Evolutionary conservation across 495 filamentous ascomycete species (phyloP).

Genomic region (Tuber aestivum): DNA sequence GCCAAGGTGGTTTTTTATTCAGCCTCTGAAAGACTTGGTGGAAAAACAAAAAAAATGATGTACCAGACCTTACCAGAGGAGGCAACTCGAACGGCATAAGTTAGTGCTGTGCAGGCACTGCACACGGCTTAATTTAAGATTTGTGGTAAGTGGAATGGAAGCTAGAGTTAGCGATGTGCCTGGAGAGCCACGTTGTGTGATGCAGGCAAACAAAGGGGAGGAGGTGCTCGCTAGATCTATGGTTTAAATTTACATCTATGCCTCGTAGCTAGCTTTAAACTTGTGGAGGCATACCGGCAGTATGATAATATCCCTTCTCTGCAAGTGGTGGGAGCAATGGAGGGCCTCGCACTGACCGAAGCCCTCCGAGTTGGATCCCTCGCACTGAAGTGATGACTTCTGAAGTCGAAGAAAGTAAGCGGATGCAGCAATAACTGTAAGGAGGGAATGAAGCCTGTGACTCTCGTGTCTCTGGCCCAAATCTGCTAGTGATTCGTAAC

Average conservation of each 20-base stretch:
- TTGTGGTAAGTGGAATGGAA: background rate
- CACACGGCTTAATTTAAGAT: too few species aligned
- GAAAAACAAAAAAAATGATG: too few species aligned
- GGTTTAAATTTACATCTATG: background rate
- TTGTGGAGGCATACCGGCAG: background rate
- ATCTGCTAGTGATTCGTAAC: background rate
- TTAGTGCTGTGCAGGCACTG: too few species aligned
- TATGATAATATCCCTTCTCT: background rate
- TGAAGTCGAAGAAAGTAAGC: background rate
- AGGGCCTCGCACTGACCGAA: background rate
- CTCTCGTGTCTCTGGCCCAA: background rate
- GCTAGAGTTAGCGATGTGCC: background rate
- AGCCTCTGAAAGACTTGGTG: too few species aligned
- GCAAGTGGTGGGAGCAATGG: background rate
- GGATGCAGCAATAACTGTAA: background rate
- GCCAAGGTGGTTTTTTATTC: too few species aligned
- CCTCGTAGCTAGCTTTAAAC: background rate
- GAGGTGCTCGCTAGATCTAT: background rate
- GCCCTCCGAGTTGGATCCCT: background rate
- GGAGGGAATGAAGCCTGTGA: background rate
- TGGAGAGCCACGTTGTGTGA: background rate
- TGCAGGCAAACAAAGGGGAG: background rate
- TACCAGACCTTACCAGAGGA: too few species aligned
- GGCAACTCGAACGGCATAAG: too few species aligned
- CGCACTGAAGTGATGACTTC: background rate